These are phyloP conservation scores for Aspergillus sp. DNA, from an alignment of 2,329 filamentous ascomycete genomes.

Conservation along the genomic window DNA sequence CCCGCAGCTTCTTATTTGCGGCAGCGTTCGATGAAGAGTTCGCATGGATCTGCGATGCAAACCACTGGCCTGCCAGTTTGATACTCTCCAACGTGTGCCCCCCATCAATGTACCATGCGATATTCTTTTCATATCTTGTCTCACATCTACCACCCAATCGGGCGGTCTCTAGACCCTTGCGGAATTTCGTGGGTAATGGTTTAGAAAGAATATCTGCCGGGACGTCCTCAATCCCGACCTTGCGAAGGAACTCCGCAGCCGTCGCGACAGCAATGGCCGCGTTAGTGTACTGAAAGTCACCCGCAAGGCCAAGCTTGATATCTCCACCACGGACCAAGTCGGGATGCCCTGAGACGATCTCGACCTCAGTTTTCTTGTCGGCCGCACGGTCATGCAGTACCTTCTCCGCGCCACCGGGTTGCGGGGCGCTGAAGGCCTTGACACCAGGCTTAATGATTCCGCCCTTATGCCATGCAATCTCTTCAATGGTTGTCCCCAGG, in stretches of 20 bases:
- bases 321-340: slow-evolving; percentile 38
- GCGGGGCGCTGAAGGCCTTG: slow-evolving; percentile 61
- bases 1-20: slow-evolving; percentile 44
- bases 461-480: slow-evolving; percentile 90
- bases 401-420: slow-evolving; percentile 52
- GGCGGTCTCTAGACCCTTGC: slow-evolving; percentile 63
- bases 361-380: slow-evolving; percentile 48
- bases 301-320: slow-evolving; percentile 57
- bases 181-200: slow-evolving; percentile 59
- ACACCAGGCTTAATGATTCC: slow-evolving; percentile 74
- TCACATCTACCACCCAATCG: slow-evolving; percentile 77
- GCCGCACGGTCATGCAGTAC: slow-evolving; percentile 56
- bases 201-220: slow-evolving; percentile 37
- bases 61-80: slow-evolving; percentile 73
- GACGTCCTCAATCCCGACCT: slow-evolving; percentile 32
- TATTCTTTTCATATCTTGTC: slow-evolving; percentile 53
- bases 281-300: slow-evolving; percentile 62
- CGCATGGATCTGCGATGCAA: slow-evolving; percentile 52
- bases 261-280: slow-evolving; percentile 58
- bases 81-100: slow-evolving; percentile 87
- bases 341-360: slow-evolving; percentile 50
- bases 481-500: slow-evolving; percentile 72
- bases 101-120: slow-evolving; percentile 80
- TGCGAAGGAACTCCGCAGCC: slow-evolving; percentile 39
- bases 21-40: slow-evolving; percentile 30